Evolutionary conservation across 2,329 filamentous ascomycete species (phyloP), one percentile per base, ranked within the genome.

Genomic region (Fusarium ambrosium): DNA sequence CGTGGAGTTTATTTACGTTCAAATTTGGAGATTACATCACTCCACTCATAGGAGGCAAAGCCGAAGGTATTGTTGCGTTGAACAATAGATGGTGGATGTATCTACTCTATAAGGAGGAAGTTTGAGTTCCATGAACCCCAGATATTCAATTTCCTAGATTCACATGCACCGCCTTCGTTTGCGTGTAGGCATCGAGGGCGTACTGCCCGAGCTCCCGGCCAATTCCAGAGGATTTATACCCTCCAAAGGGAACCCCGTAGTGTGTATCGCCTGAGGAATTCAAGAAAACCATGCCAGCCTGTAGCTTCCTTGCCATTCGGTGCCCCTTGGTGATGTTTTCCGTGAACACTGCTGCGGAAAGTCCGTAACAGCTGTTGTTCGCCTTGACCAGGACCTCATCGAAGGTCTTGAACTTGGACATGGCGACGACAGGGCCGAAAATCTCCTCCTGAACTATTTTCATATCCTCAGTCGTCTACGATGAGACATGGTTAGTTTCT

Each of bases 301-400:
- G 41, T 22, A 43, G 11, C 11, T 20, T 43, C 20, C 41, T 43
- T n/a, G 41, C 41, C 41, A 43, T 43, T 8, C 7, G 4, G 41
- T 43, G 41, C n/a, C 41, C 41, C n/a, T 43, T 43, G n/a, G 41
- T 43, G 6, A 43, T 43, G 41, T 43, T 43, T 43, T 43, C 41
- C n/a, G 41, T 43, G 11, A 43, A 43, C 2, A 43, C 41, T 43
- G 41, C 41, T 22, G 41, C 41, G 0, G 41, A 43, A 43, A 43
- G 41, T 43, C 41, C 41, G n/a, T 43, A 43, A 14, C 41, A 43
- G 41, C 41, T 43, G n/a, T 43, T 14, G n/a, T 43, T 43, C n/a
- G 41, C 41, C 41, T 43, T 43, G 41, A 0, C 2, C n/a, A 14
- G n/a, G 1, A 43, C 41, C 2, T 45, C 41, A 22, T 45, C 13